Conservation (phyloP, 192 early-diverging fungal genomes). For the Anaeromyces robustus region DNA sequence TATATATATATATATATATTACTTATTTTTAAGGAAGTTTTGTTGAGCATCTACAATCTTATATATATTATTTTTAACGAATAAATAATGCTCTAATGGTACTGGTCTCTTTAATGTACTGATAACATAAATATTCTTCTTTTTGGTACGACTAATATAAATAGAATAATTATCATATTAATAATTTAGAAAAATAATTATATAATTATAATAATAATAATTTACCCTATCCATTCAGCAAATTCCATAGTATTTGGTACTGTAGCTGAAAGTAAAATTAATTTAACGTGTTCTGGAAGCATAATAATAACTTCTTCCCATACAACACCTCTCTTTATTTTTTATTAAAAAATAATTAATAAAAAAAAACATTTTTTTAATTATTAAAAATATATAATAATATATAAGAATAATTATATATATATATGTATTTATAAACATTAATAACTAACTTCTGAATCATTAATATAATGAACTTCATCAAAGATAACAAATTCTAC, state of each 20-base stretch:
- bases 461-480: slow-evolving; percentile 97
- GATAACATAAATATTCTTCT: slow-evolving; percentile 95
- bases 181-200: slow-evolving; percentile 1
- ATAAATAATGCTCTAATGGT: slow-evolving; percentile 87
- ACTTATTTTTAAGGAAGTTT: slow-evolving; percentile 39
- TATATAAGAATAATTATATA: slow-evolving; percentile 1
- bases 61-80: slow-evolving; percentile 65
- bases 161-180: neutral
- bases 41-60: slow-evolving; percentile 78
- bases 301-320: slow-evolving; percentile 99
- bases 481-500: slow-evolving; percentile 99
- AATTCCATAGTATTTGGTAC: slow-evolving; percentile 97
- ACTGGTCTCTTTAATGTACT: slow-evolving; percentile 83
- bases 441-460: slow-evolving; percentile 34
- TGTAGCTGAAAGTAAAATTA: slow-evolving; percentile 93
- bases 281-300: slow-evolving; percentile 82
- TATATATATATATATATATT: slow-evolving; percentile 9
- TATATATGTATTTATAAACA: too few species aligned
- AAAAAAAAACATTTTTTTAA: neutral
- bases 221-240: slow-evolving; percentile 95
- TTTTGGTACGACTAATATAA: slow-evolving; percentile 66
- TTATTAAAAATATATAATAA: neutral
- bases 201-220: neutral
- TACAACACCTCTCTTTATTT: slow-evolving; percentile 69
- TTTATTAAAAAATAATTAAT: neutral